phyloP scores from a whole-genome alignment of 495 filamentous ascomycete species.

The Daldinia concentrica region DNA sequence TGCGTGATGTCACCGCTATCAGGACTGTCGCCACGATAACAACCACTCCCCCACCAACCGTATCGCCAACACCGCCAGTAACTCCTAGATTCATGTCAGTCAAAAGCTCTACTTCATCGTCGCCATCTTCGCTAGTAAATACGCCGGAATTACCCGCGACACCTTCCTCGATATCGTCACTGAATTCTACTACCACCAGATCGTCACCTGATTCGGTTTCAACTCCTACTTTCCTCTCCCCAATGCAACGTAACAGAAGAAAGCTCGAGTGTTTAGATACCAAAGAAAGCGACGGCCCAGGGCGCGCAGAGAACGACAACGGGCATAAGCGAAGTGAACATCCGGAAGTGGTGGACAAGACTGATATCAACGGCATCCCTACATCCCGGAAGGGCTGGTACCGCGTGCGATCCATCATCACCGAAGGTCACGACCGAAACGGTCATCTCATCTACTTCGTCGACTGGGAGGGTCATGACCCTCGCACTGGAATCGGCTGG shows the following conservation, averaged over 20 bases:
- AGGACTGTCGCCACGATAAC: neutral
- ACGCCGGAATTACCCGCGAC: neutral
- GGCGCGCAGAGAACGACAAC: neutral
- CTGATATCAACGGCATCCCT: constrained; percentile 7
- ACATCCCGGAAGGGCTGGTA: constrained; percentile 34
- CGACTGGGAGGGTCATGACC: constrained; percentile 41
- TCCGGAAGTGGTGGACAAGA: neutral
- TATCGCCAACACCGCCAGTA: neutral
- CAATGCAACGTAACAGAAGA: neutral
- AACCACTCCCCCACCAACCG: neutral
- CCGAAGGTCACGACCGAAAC: constrained; percentile 16
- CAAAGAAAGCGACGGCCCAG: neutral
- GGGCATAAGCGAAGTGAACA: neutral
- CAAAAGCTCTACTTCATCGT: neutral
- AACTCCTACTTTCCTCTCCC: neutral
- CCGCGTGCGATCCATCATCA: constrained; percentile 26
- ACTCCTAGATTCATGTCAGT: neutral
- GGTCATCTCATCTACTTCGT: constrained; percentile 31
- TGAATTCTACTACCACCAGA: neutral
- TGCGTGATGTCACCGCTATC: neutral
- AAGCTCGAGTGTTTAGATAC: neutral
- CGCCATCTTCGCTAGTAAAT: neutral
- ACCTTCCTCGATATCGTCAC: neutral
- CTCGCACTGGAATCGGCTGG: constrained; percentile 34
- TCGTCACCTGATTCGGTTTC: neutral